Base-by-base conservation (phyloP, 2,329 filamentous ascomycete genomes). In the Monilinia fructigena region DNA sequence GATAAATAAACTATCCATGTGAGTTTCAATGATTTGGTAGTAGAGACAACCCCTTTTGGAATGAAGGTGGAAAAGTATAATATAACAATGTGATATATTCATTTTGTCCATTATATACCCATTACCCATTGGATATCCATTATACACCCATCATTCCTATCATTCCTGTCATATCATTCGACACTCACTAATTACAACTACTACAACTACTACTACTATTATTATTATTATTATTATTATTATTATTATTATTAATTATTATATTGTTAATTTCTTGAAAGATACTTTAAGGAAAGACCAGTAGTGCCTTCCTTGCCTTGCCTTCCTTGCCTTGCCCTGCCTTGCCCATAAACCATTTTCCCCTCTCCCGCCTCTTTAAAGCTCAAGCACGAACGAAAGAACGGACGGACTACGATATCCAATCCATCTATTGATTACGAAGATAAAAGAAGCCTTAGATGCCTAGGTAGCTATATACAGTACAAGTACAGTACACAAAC, bases 1-100 rank as follows among this genome's bases (percentile, higher is more conserved):
- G 71, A 68, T 55, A 69, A 48, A 50, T 66, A 55, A 62, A 68
- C 60, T 64, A 65, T 52, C 63, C 54, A 68, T 70, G 63, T 63
- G 62, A 68, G 58, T 67, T 64, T 67, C 65, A 4, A 42, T 16
- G 40, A 14, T 42, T 16, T 42, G 40, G 4, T 16, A 4, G 16
- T 3, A 42, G 55, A 55, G 31, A 50, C 14, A 23, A 16, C n/a
- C 45, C 31, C 45, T 48, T 61, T 50, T 38, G 14, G n/a, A 12
- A 35, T n/a, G n/a, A 60, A 38, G 58, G 58, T 60, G 7, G 38
- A 50, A 16, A 16, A 42, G 40, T 42, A 42, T 5, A 42, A 42
- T 42, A 42, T 42, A 42, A 42, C 4, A 5, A 42, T 42, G 11
- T 40, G 31, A 35, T 35, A 12, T 42, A 16, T 42, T 42, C 12